phyloP scores from a whole-genome alignment of 73 alveolate genomes.

The Tetrahymena malaccensis region DNA sequence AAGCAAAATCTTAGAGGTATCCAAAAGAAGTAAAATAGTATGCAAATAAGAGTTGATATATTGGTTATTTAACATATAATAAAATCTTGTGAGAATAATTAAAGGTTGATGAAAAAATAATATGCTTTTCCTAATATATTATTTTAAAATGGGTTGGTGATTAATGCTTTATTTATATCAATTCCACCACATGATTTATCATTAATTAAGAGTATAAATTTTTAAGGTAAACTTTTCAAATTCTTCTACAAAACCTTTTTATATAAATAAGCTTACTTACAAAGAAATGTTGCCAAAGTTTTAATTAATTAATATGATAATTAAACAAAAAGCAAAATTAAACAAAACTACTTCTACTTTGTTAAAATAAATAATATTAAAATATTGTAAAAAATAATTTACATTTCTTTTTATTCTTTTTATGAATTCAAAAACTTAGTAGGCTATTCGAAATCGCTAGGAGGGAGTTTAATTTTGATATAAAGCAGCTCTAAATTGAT shows the following conservation, averaged over 20 bases:
- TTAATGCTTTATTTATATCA: no score
- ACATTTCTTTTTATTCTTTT: background rate
- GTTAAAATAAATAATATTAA: no score
- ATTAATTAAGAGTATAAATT: no score
- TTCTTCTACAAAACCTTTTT: background rate
- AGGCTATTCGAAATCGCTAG: background rate
- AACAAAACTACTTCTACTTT: background rate
- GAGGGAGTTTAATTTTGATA: background rate
- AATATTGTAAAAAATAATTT: no score
- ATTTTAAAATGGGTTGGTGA: no score
- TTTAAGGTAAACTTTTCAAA: background rate
- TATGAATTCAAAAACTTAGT: background rate
- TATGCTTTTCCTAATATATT: no score
- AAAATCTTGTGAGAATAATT: background rate
- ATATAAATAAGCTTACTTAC: background rate
- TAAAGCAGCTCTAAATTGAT: background rate
- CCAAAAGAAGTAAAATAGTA: background rate
- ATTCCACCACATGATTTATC: background rate
- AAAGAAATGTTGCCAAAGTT: no score
- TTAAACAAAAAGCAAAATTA: no score
- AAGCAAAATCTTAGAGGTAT: background rate
- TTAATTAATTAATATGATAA: background rate
- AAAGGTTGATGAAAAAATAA: background rate
- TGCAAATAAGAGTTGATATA: background rate
- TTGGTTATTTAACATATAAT: background rate